Base-by-base conservation (phyloP, 1,139 yeast species). In the Wickerhamiella infanticola region DNA sequence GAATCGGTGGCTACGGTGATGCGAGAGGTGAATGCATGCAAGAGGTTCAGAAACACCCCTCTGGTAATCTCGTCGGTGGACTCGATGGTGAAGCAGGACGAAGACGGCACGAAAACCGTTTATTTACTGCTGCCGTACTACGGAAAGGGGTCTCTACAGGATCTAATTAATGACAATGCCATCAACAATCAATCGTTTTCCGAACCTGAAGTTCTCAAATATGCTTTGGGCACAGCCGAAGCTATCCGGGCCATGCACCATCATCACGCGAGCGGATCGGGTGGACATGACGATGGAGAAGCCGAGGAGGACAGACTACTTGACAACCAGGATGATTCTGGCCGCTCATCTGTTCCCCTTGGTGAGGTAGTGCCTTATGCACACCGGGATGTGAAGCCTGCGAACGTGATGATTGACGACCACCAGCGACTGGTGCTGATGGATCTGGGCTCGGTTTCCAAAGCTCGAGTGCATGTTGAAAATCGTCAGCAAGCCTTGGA, bases 331-430 rank as follows among this genome's bases (percentile, higher is more conserved):
- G 54, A 53, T 43, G 46, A 50, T 2, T 51, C 51, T 3, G 53
- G 56, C 9, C 43, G 36, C 13, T 49, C 37, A 24, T 43, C 41
- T n/a, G 45, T 48, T 7, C 82, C 78, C 48, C 58, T 81, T 49
- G 72, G 70, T 42, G 81, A 77, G 48, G 63, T 75, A 39, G 68
- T 73, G 2, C 83, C 94, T 1, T 85, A 73, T 61, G 94, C 94
- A 0, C 96, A 86, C 60, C 67, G 86, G 50, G 95, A 86, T 59
- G 64, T 88, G 47, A 86, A 85, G 56, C 96, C 96, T 0, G 94
- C 90, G 1, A 86, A 85, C 58, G 75, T 86, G 24, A 81, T 86
- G 90, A 64, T 86, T 7, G 73, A 82, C 1, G 74, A 77, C 26
- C 79, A 77, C 49, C 85, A 85, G 0, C 41, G 43, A 40, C 94